phyloP scores from a whole-genome alignment of 1,284 basidiomycete species.

The Irpex sp. region DNA sequence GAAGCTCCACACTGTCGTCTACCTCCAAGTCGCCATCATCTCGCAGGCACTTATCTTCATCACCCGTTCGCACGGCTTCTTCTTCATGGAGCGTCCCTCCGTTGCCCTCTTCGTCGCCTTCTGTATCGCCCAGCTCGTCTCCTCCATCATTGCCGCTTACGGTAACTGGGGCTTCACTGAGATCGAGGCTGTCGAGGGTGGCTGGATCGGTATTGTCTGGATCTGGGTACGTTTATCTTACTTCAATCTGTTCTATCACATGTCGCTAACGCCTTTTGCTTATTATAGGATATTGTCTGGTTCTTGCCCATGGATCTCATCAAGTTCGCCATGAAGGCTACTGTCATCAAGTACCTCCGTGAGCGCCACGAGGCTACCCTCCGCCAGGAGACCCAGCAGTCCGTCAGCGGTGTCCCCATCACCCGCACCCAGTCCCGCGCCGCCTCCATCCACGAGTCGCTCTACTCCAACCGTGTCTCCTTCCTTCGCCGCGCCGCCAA shows the following conservation, averaged over 20 bases:
- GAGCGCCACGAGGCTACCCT: conserved; percentile 56
- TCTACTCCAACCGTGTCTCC: conserved; percentile 90
- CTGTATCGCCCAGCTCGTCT: conserved; percentile 89
- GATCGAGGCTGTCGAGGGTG: conserved; percentile 76
- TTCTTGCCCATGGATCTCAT: conserved; percentile 93
- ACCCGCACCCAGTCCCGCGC: conserved; percentile 85
- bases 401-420: conserved; percentile 70
- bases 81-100: conserved; percentile 98
- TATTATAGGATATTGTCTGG: conserved; percentile 82
- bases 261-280: neutral
- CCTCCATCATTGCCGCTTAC: conserved; percentile 93
- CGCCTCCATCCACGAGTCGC: conserved; percentile 87
- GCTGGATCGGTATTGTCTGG: conserved; percentile 98
- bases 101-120: conserved; percentile 88
- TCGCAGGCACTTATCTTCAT: conserved; percentile 98
- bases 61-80: conserved; percentile 94
- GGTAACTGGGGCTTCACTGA: conserved; percentile 90
- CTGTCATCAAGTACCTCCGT: conserved; percentile 83
- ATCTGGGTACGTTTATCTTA: conserved; percentile 67
- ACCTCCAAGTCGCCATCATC: conserved; percentile 95
- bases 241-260: neutral
- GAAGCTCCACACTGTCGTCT: conserved; percentile 77
- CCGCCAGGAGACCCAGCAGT: conserved; percentile 37
- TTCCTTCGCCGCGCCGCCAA: conserved; percentile 85
- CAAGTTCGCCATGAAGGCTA: conserved; percentile 95